A percentile compares a stretch with the other conserved stretches of the same genome.
Conservation (phyloP, 768 basidiomycete species). For the Guyanaporus albipodus region DNA sequence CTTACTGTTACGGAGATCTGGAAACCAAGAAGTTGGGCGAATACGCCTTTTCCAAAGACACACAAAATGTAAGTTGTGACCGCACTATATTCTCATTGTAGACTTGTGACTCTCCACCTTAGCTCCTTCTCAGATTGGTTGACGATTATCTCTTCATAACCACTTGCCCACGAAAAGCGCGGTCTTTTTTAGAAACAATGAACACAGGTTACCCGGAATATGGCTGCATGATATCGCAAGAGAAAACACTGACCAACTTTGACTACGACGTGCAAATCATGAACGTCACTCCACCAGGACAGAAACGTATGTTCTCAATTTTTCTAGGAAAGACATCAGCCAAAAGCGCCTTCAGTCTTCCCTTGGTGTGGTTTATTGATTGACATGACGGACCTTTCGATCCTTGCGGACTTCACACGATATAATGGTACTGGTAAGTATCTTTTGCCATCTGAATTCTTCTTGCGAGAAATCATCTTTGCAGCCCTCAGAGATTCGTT, state of each 20-base stretch:
- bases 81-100: background rate
- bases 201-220: conserved; percentile 85
- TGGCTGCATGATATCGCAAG: conserved; percentile 83
- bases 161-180: conserved; percentile 56
- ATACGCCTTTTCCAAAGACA: conserved; percentile 50
- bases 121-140: conserved; percentile 83
- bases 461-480: background rate
- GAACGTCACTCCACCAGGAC: conserved; percentile 48
- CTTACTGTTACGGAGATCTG: conserved; percentile 91
- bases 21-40: conserved; percentile 49
- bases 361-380: conserved; percentile 93
- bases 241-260: conserved; percentile 90
- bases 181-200: conserved; percentile 73
- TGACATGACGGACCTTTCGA: conserved; percentile 68
- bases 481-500: conserved; percentile 63
- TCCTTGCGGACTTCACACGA: conserved; percentile 75
- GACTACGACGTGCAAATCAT: conserved; percentile 52
- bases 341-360: conserved; percentile 52
- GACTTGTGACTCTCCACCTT: background rate
- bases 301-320: conserved; percentile 34
- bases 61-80: conserved; percentile 52
- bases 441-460: background rate
- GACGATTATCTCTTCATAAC: conserved; percentile 95
- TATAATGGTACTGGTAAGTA: conserved; percentile 56
- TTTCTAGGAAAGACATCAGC: background rate